Conservation (phyloP, 768 basidiomycete species). For the Tricholoma flavovirens region DNA sequence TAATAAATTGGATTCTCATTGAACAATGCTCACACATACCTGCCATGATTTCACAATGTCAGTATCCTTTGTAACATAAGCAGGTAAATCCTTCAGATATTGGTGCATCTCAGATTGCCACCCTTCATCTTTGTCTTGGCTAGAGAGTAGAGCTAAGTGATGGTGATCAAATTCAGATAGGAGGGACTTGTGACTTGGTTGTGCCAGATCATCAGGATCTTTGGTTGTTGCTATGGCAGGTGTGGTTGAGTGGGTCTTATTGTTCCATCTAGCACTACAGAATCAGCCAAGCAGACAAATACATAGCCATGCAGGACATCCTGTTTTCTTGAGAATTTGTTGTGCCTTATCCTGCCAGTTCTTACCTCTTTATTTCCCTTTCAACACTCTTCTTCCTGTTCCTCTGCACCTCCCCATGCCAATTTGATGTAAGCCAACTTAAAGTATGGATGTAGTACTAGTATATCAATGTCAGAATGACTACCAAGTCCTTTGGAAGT, state of each 20-base stretch:
- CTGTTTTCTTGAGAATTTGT: not conserved
- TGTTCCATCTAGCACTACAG: not conserved
- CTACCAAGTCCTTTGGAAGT: not conserved
- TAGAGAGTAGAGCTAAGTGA: not conserved
- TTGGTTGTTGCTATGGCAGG: not conserved
- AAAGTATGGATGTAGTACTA: not conserved
- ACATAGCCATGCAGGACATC: not conserved
- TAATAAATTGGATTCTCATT: not conserved
- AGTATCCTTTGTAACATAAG: not conserved
- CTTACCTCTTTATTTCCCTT: not conserved
- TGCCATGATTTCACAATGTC: not conserved
- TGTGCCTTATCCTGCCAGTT: not conserved
- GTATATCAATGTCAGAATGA: not conserved
- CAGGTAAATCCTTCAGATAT: not conserved
- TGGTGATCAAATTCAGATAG: not conserved
- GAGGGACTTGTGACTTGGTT: not conserved
- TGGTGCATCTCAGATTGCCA: not conserved
- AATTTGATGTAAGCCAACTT: too few relatives aligned
- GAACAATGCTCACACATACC: not conserved
- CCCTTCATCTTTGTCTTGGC: not conserved
- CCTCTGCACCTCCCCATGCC: too few relatives aligned
- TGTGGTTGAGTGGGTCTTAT: not conserved
- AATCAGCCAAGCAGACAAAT: not conserved
- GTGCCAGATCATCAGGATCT: not conserved
- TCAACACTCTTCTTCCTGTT: not conserved